phyloP scores from a whole-genome alignment of 2,329 filamentous ascomycete species.

The Colletotrichum salicis region DNA sequence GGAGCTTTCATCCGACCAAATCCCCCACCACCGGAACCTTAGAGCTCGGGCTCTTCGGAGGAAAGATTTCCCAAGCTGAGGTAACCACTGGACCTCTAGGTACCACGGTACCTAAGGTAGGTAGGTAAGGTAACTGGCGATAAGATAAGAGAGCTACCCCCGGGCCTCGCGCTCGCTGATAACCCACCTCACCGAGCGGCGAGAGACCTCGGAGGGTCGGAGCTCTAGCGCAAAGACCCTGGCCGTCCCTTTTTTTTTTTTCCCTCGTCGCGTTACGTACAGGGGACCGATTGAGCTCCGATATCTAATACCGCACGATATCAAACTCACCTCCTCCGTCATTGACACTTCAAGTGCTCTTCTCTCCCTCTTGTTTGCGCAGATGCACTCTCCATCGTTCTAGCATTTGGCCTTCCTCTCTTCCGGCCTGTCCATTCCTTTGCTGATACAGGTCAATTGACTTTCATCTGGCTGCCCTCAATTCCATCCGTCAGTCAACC shows the following conservation, averaged over 20 bases:
- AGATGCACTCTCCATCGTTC: slow-evolving; percentile 11
- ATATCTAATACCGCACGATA: slow-evolving; percentile 20
- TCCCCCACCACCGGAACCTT: background rate
- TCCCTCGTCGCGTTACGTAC: background rate
- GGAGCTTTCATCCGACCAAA: background rate
- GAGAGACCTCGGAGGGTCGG: background rate
- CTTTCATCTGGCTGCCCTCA: background rate
- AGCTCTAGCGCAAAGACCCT: slow-evolving; percentile 6
- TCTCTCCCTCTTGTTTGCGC: background rate
- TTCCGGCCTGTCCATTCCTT: background rate
- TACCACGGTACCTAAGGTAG: too few relatives aligned
- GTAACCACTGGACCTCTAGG: background rate
- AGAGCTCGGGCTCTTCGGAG: slow-evolving; percentile 14
- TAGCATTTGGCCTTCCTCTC: background rate
- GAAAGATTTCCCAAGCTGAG: slow-evolving; percentile 25
- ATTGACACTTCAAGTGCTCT: background rate
- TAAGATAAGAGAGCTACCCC: background rate
- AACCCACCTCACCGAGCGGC: background rate
- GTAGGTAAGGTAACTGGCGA: too few relatives aligned
- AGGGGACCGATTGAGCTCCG: slow-evolving; percentile 28
- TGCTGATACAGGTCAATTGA: background rate
- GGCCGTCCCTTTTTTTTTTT: slow-evolving; percentile 6
- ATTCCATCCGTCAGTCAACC: background rate
- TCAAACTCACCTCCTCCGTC: background rate
- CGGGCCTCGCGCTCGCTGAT: background rate